Evolutionary conservation across 2,329 filamentous ascomycete genomes (phyloP).

Genomic region (Didymella keratinophila): DNA sequence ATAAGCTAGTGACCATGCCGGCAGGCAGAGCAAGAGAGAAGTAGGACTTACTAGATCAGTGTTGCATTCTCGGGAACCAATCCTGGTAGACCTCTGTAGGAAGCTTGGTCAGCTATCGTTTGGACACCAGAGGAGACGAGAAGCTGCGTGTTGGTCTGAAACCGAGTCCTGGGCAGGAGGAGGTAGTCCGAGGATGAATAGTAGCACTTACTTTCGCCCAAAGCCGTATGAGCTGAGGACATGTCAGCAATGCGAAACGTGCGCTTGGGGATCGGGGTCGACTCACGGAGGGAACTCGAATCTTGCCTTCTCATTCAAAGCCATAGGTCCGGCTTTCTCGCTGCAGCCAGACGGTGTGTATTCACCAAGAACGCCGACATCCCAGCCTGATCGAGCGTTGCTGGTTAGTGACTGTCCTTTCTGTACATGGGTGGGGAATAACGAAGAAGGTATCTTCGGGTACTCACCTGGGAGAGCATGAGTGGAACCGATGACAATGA

Average conservation of each 20-base stretch:
- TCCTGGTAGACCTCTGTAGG: slow-evolving; percentile 74
- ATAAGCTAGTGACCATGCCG: no score
- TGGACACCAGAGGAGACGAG: not conserved
- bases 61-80: slow-evolving; percentile 78
- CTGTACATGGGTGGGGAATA: not conserved
- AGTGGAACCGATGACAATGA: slow-evolving; percentile 72
- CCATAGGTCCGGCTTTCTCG: slow-evolving; percentile 68
- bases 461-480: not conserved
- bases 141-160: not conserved
- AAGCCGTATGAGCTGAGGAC: slow-evolving; percentile 48
- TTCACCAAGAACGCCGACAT: slow-evolving; percentile 70
- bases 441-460: not conserved
- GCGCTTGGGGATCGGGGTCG: slow-evolving; percentile 3
- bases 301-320: slow-evolving; percentile 86
- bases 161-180: not conserved
- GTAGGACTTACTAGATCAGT: slow-evolving; percentile 78
- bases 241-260: slow-evolving; percentile 26
- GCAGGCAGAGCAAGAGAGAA: not conserved
- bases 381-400: slow-evolving; percentile 53
- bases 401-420: not conserved
- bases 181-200: not conserved
- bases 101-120: slow-evolving; percentile 30
- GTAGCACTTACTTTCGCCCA: slow-evolving; percentile 44
- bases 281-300: slow-evolving; percentile 80
- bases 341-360: slow-evolving; percentile 9